Percentiles rank a stretch among this genome's conserved stretches.
These are phyloP conservation scores for Pythium aristosporum DNA, from an alignment of 352 stramenopile species.

Conservation along the genomic window DNA sequence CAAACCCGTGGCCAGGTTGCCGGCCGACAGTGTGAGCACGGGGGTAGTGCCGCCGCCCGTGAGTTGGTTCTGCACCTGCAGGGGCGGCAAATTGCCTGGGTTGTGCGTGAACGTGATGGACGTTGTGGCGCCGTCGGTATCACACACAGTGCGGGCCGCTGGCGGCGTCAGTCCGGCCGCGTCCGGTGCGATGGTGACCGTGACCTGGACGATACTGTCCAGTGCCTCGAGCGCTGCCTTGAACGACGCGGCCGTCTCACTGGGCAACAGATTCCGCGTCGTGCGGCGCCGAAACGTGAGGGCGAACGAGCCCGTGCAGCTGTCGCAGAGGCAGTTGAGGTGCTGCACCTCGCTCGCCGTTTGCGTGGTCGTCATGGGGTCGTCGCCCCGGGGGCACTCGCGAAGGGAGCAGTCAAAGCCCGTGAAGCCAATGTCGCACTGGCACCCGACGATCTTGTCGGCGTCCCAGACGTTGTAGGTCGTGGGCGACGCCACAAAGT, in stretches of 20 bases:
- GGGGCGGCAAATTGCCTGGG: conserved; percentile 45
- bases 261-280: conserved; percentile 50
- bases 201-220: conserved; percentile 53
- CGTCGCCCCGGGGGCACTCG: conserved; percentile 56
- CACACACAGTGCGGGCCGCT: conserved; percentile 34
- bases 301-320: conserved; percentile 54
- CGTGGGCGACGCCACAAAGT: conserved; percentile 54
- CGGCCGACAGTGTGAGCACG: conserved; percentile 18
- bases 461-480: conserved; percentile 72
- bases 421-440: conserved; percentile 65
- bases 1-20: background rate
- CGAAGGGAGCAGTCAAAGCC: conserved; percentile 67
- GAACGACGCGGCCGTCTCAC: conserved; percentile 35
- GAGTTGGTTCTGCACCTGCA: conserved; percentile 53
- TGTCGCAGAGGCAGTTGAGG: conserved; percentile 51
- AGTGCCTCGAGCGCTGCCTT: conserved; percentile 56
- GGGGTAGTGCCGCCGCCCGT: conserved; percentile 21
- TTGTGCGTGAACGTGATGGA: conserved; percentile 77
- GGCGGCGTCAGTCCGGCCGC: background rate
- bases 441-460: conserved; percentile 77
- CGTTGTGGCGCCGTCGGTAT: conserved; percentile 34
- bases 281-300: conserved; percentile 64
- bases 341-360: conserved; percentile 41
- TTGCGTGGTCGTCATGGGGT: conserved; percentile 48
- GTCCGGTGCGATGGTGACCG: conserved; percentile 28